Percentiles rank a stretch among this genome's conserved stretches.
Evolutionary conservation across 140 eudicot genomes (phyloP).

Genomic region (Anethum foeniculum): DNA sequence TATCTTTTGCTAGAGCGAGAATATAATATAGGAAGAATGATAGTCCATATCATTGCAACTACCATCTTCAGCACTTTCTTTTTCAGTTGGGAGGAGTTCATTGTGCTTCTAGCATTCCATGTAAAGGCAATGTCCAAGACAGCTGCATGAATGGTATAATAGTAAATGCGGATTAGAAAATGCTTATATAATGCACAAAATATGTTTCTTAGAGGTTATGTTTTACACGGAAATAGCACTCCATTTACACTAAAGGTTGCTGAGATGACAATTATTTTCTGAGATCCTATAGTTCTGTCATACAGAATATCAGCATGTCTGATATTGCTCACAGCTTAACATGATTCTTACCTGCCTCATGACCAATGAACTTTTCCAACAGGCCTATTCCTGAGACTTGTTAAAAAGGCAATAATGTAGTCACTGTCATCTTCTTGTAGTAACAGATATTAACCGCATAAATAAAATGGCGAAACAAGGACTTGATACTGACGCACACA

Average conservation of each 20-base stretch:
- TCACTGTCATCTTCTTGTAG: not conserved
- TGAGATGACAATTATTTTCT: not conserved
- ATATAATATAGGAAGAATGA: constrained; percentile 67
- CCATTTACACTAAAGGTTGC: not conserved
- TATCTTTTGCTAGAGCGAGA: constrained; percentile 63
- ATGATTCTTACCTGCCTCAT: not conserved
- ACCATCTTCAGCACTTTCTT: constrained; percentile 54
- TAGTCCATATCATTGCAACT: constrained; percentile 73
- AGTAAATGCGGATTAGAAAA: not conserved
- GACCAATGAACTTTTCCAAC: not conserved
- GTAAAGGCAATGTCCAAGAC: constrained; percentile 74
- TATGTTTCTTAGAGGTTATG: not conserved
- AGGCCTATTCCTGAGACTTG: not conserved
- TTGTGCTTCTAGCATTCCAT: constrained; percentile 84
- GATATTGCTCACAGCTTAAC: not conserved
- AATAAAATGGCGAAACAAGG: not conserved
- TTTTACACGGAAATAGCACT: not conserved
- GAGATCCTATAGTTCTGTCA: not conserved
- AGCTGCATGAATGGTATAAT: constrained; percentile 42
- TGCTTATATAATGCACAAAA: not conserved
- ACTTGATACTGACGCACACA: not conserved
- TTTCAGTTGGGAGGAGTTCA: constrained; percentile 42
- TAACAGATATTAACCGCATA: not conserved
- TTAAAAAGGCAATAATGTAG: not conserved
- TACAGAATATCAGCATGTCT: not conserved